phyloP scores from a whole-genome alignment of 805 yeast genomes.

The Kodamaea laetipori region DNA sequence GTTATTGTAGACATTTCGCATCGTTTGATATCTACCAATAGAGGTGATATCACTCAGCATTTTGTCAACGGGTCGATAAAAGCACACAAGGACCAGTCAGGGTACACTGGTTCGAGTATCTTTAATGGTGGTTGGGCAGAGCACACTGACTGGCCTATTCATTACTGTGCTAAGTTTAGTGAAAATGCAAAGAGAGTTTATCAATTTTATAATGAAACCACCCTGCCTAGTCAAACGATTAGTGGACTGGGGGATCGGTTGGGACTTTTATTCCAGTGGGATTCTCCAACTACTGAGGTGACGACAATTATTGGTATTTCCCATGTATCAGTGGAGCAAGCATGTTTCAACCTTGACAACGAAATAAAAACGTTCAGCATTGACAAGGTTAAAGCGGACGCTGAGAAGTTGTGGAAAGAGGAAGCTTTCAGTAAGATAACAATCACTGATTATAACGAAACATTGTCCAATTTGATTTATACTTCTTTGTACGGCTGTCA shows the following conservation, averaged over 20 bases:
- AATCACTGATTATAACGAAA: neutral
- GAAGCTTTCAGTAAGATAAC: constrained; percentile 28
- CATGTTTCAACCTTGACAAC: constrained; percentile 23
- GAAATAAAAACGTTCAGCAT: constrained; percentile 22
- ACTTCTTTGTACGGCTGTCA: constrained; percentile 21
- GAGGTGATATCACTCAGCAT: constrained; percentile 37
- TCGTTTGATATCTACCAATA: constrained; percentile 25
- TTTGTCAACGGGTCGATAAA: constrained; percentile 27
- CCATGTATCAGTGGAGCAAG: constrained; percentile 29
- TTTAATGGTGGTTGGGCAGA: constrained; percentile 36
- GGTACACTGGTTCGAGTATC: constrained; percentile 28
- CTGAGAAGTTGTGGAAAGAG: constrained; percentile 22
- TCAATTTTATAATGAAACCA: neutral
- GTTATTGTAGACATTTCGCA: constrained; percentile 32
- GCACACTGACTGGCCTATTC: constrained; percentile 29
- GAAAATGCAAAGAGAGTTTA: constrained; percentile 16
- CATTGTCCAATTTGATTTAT: neutral
- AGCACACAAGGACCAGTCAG: constrained; percentile 16
- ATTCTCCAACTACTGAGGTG: constrained; percentile 8
- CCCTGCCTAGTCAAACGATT: neutral
- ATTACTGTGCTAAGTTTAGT: constrained; percentile 33
- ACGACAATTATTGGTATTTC: constrained; percentile 31
- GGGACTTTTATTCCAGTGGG: constrained; percentile 24
- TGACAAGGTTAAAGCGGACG: constrained; percentile 15
- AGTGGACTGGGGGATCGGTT: neutral